Conservation (phyloP, 805 yeast genomes). For the Metschnikowia chrysomelidarum region DNA sequence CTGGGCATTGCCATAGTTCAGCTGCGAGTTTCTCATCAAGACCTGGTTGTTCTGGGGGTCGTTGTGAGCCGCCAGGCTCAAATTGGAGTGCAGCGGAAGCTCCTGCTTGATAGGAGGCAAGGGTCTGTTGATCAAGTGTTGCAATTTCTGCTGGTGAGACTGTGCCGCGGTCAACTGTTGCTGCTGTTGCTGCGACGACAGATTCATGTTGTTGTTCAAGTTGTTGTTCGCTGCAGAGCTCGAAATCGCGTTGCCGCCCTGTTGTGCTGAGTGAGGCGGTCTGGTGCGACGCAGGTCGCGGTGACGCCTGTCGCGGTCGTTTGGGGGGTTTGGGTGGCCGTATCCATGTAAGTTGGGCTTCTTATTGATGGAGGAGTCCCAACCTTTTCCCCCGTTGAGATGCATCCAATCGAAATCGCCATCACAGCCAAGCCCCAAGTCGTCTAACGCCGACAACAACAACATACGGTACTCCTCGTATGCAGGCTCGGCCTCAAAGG, state of each 20-base stretch:
- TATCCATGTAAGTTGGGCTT: conserved; percentile 81
- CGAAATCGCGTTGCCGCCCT: conserved; percentile 13
- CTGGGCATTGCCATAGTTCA: conserved; percentile 24
- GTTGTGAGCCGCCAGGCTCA: conserved; percentile 17
- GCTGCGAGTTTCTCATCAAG: conserved; percentile 23
- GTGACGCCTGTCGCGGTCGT: conserved; percentile 45
- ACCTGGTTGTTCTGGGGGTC: conserved; percentile 24
- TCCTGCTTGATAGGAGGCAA: conserved; percentile 49
- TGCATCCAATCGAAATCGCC: conserved; percentile 81
- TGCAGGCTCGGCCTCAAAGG: conserved; percentile 80
- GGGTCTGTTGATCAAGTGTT: conserved; percentile 47
- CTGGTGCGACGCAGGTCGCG: conserved; percentile 46
- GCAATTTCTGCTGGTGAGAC: conserved; percentile 48
- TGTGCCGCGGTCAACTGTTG: conserved; percentile 45
- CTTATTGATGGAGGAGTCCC: conserved; percentile 74
- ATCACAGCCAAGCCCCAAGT: conserved; percentile 58
- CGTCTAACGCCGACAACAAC: conserved; percentile 57
- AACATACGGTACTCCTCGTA: conserved; percentile 63
- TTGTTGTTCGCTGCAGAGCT: conserved; percentile 19
- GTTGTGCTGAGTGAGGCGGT: conserved; percentile 29
- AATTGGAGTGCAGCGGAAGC: conserved; percentile 21
- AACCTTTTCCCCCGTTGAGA: conserved; percentile 74
- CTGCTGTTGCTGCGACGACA: conserved; percentile 18
- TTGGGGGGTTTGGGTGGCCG: conserved; percentile 66
- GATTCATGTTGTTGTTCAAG: conserved; percentile 24